Evolutionary conservation across 176 grass and related monocot genomes (phyloP), one percentile per base, ranked within the genome.

Genomic region (Zea mays): DNA sequence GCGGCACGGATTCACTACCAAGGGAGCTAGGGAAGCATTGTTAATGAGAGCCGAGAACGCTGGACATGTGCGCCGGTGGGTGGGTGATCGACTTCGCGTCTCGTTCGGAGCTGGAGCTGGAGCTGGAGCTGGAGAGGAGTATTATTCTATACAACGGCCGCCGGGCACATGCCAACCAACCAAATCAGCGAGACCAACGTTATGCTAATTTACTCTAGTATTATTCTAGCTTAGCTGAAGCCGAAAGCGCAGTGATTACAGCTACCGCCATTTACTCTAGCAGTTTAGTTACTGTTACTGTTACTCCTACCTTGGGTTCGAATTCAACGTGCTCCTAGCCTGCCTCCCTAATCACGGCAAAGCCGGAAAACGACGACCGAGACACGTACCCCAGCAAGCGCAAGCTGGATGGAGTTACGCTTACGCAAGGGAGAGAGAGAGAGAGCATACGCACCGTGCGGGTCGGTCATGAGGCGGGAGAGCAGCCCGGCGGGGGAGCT

Each of bases 401-500:
- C 49, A 3, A 11, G 45, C 21, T 8, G 20, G n/a, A 66, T 55
- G 54, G 54, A 56, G 52, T 27, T 27, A 27, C 27, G 27, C 27
- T 27, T 56, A 43, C 40, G 38, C 38, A 39, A 39, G 27, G 1
- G 27, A 27, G 27, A 27, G 27, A 27, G 27, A 27, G 27, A 27
- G 47, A 45, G 13, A 27, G 12, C 39, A 13, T 0, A 20, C 70
- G 76, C 75, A 97, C 94, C 94, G 77, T 92, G 87, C 16, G 70
- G 66, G 87, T 97, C 94, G 20, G 83, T 78, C 60, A 88, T 62
- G 85, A 98, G 89, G 76, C 90, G 91, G 76, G 89, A 86, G 74
- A 98, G 83, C 58, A 94, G 52, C 12, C 87, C 85, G 42, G 95
- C 89, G 34, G 95, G 95, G 72, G 91, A 98, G 91, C 95, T 98